These are phyloP conservation scores for Pelargonium citronellum DNA, from an alignment of 441 rosid genomes.

Conservation along the genomic window DNA sequence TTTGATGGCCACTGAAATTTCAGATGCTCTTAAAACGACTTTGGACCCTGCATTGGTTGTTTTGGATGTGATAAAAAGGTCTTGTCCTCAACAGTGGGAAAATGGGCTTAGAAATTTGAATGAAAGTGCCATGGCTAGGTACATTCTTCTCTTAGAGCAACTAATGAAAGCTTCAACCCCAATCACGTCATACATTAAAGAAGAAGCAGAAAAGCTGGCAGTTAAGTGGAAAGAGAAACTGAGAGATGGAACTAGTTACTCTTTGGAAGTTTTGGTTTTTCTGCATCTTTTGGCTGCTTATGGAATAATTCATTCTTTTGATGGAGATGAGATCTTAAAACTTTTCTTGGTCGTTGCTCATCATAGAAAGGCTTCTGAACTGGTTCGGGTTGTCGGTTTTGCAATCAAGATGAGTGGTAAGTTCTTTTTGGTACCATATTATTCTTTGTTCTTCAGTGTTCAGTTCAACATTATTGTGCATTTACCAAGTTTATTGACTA, in stretches of 20 bases:
- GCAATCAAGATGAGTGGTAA: slow-evolving; percentile 26
- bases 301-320: slow-evolving; percentile 24
- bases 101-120: slow-evolving; percentile 24
- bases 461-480: not conserved
- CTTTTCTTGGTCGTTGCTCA: slow-evolving; percentile 22
- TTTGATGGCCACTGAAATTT: slow-evolving; percentile 32
- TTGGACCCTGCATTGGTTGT: slow-evolving; percentile 43
- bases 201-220: slow-evolving; percentile 30
- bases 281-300: slow-evolving; percentile 34
- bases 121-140: slow-evolving; percentile 23
- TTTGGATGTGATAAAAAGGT: slow-evolving; percentile 33
- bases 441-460: not conserved
- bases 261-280: slow-evolving; percentile 28
- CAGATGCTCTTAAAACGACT: slow-evolving; percentile 23
- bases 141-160: slow-evolving; percentile 28
- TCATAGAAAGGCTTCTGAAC: slow-evolving; percentile 25
- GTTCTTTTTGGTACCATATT: slow-evolving; percentile 3
- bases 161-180: slow-evolving; percentile 26
- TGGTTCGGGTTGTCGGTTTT: slow-evolving; percentile 30
- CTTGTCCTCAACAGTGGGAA: slow-evolving; percentile 19
- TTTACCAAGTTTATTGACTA: not conserved
- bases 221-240: slow-evolving; percentile 32
- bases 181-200: slow-evolving; percentile 26
- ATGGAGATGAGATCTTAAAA: slow-evolving; percentile 22
- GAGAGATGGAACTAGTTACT: slow-evolving; percentile 18